Evolutionary conservation across 768 basidiomycete genomes (phyloP).

Genomic region (Pisolithus orientalis): DNA sequence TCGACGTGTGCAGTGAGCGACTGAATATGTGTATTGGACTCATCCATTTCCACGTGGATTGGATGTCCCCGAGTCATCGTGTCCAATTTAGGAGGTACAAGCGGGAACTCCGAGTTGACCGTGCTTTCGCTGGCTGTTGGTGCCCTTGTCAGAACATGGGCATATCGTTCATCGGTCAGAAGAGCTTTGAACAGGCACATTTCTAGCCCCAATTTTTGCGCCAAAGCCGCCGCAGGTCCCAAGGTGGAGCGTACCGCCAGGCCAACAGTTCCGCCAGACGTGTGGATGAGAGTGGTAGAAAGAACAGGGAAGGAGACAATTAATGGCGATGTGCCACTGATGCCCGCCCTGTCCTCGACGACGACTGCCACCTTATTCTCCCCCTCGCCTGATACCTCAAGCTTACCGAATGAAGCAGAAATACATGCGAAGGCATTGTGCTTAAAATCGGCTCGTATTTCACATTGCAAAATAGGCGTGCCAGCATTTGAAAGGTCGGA

Average conservation of each 20-base stretch:
- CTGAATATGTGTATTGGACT: conserved; percentile 7
- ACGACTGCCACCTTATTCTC: conserved; percentile 15
- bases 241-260: conserved; percentile 15
- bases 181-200: conserved; percentile 14
- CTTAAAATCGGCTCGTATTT: conserved; percentile 9
- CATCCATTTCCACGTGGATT: conserved; percentile 12
- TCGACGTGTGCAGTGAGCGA: conserved; percentile 16
- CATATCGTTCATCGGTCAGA: conserved; percentile 11
- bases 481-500: conserved; percentile 14
- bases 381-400: conserved; percentile 12
- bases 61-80: conserved; percentile 12
- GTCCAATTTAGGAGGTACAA: not conserved
- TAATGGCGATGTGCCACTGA: conserved; percentile 12
- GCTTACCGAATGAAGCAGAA: conserved; percentile 15
- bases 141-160: conserved; percentile 19
- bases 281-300: conserved; percentile 13
- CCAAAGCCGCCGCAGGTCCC: not conserved
- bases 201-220: not conserved
- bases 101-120: conserved; percentile 4
- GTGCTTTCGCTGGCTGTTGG: conserved; percentile 7
- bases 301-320: conserved; percentile 18
- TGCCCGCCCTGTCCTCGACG: conserved; percentile 11
- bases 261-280: conserved; percentile 9
- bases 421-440: conserved; percentile 18
- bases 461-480: conserved; percentile 21